Evolutionary conservation across 345 rosid species (phyloP).

Genomic region (Clarkia xantiana): DNA sequence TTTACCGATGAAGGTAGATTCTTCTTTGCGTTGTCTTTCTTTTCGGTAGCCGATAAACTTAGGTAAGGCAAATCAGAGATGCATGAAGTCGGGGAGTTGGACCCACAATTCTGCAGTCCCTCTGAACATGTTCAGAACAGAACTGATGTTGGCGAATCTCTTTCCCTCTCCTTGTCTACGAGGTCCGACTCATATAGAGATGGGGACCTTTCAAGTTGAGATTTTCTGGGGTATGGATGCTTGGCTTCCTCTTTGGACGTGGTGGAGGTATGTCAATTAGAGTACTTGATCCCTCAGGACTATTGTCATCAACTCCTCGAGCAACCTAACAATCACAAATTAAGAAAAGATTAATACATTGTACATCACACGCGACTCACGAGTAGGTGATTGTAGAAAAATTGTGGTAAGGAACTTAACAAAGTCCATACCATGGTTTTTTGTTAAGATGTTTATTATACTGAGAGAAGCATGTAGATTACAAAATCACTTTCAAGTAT

Average conservation of each 20-base stretch:
- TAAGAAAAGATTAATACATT: constrained; percentile 3
- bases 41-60: constrained; percentile 11
- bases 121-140: constrained; percentile 31
- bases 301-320: constrained; percentile 24
- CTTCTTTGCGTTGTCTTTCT: constrained; percentile 7
- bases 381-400: not conserved
- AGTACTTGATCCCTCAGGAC: constrained; percentile 14
- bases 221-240: constrained; percentile 84
- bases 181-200: constrained; percentile 23
- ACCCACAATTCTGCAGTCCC: constrained; percentile 25
- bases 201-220: constrained; percentile 21
- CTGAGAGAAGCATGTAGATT: too few species aligned
- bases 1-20: constrained; percentile 15
- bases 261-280: constrained; percentile 79
- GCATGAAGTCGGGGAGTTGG: constrained; percentile 48
- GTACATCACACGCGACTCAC: not conserved
- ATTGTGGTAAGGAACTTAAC: too few species aligned
- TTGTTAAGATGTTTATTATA: constrained; percentile 1
- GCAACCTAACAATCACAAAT: constrained; percentile 33
- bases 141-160: constrained; percentile 49
- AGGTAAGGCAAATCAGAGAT: constrained; percentile 29
- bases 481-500: not conserved
- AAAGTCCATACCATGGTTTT: not conserved
- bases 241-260: constrained; percentile 73
- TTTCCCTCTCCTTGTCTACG: constrained; percentile 31